These are phyloP conservation scores for Leishmania amazonensis DNA, from an alignment of 208 protist genomes.

Conservation along the genomic window DNA sequence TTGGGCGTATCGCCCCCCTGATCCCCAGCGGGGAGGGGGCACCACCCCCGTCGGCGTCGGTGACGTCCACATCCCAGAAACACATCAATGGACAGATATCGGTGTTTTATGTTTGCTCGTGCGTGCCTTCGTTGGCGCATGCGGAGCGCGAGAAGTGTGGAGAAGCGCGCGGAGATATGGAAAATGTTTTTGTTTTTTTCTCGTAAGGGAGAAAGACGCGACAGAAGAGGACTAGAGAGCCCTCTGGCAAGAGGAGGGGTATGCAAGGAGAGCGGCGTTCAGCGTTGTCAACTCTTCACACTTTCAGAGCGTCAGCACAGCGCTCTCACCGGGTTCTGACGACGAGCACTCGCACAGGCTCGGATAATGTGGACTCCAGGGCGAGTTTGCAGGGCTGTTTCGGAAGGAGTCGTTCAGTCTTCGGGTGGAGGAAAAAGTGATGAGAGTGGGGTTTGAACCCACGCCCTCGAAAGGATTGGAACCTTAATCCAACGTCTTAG, in stretches of 20 bases:
- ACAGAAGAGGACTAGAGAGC: background rate
- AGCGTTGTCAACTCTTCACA: too few species aligned
- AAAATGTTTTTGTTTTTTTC: background rate
- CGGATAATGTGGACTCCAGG: background rate
- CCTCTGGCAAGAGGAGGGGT: background rate
- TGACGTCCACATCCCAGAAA: background rate
- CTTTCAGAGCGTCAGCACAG: background rate
- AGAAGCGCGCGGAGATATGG: background rate
- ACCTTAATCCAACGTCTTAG: conserved; percentile 63
- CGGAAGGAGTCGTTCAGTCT: background rate
- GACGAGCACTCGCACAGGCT: too few species aligned
- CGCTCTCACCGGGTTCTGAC: too few species aligned
- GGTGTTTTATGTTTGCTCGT: background rate
- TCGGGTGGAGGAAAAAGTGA: conserved; percentile 19
- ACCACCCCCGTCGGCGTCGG: background rate
- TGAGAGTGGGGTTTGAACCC: conserved; percentile 62
- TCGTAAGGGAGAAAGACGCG: background rate
- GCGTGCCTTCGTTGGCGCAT: background rate
- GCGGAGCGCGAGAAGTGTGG: background rate
- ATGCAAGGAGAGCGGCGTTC: background rate
- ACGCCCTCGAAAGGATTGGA: conserved; percentile 61
- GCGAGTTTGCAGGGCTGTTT: background rate
- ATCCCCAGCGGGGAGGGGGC: background rate
- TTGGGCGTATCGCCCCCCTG: background rate
- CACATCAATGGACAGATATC: background rate